phyloP scores from a whole-genome alignment of 2,329 filamentous ascomycete genomes.

The Fusarium multiceps region DNA sequence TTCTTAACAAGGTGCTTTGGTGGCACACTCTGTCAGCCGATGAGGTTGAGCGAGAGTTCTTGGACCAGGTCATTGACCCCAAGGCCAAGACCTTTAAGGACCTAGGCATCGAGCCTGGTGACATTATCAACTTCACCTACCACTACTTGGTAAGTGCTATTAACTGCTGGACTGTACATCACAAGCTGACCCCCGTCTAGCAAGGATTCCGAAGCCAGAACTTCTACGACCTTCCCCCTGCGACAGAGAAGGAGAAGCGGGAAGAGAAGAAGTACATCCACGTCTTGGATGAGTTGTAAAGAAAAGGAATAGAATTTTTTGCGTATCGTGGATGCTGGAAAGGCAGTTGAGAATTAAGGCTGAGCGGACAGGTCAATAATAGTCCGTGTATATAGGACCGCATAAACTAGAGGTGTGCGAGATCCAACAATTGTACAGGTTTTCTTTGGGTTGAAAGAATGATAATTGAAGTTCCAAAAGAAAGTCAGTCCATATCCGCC shows the following conservation, averaged over 20 bases:
- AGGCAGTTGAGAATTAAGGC: constrained; percentile 22
- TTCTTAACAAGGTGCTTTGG: constrained; percentile 87
- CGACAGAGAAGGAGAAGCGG: constrained; percentile 92
- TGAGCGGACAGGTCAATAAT: constrained; percentile 37
- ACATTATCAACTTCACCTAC: constrained; percentile 88
- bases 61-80: constrained; percentile 91
- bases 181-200: constrained; percentile 56
- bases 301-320: constrained; percentile 27
- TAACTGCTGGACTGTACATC: neutral
- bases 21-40: constrained; percentile 87
- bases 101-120: constrained; percentile 87
- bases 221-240: constrained; percentile 93
- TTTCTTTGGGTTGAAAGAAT: constrained; percentile 42
- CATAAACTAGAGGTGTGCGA: constrained; percentile 47
- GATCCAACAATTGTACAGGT: constrained; percentile 48
- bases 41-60: constrained; percentile 90
- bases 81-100: constrained; percentile 96
- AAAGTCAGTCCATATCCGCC: neutral
- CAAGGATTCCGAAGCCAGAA: constrained; percentile 89
- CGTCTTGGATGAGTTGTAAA: constrained; percentile 86
- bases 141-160: constrained; percentile 82
- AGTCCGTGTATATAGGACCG: constrained; percentile 49
- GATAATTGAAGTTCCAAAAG: neutral
- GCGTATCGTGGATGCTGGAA: constrained; percentile 31
- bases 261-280: constrained; percentile 98